Conservation (phyloP, 352 stramenopile genomes). For the Phytopythium aichiense region DNA sequence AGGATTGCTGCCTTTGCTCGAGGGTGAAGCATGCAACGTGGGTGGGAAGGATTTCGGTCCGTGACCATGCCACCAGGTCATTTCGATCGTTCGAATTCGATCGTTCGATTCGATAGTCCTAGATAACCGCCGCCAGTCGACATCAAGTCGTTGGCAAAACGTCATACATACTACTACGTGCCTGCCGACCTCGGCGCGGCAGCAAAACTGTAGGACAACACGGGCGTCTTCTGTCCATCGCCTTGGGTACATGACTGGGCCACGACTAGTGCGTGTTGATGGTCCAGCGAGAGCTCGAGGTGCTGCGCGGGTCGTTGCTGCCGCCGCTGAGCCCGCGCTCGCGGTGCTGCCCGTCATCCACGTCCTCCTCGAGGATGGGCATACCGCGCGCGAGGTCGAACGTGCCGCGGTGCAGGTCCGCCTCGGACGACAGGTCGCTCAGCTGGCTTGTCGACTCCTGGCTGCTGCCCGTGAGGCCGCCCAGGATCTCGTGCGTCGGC, state of each 20-base stretch:
- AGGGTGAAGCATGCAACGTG: too few relatives aligned
- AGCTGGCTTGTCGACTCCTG: conserved; percentile 17
- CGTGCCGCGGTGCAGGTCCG: conserved; percentile 33
- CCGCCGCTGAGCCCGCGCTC: conserved; percentile 13
- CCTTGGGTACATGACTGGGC: not conserved
- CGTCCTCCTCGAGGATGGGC: conserved; percentile 66
- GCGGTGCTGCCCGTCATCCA: conserved; percentile 23
- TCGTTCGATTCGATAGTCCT: too few relatives aligned
- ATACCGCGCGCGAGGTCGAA: conserved; percentile 50
- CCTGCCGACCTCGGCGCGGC: not conserved
- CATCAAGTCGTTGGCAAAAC: too few relatives aligned
- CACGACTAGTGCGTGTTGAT: conserved; percentile 20
- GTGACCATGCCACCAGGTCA: too few relatives aligned
- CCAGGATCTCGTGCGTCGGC: conserved; percentile 23
- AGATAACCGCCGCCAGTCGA: too few relatives aligned
- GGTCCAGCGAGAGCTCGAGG: conserved; percentile 52
- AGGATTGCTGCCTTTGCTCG: too few relatives aligned
- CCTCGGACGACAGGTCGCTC: conserved; percentile 32
- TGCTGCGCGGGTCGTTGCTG: conserved; percentile 31
- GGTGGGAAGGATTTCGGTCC: too few relatives aligned
- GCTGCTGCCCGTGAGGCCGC: conserved; percentile 5
- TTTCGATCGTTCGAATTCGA: too few relatives aligned
- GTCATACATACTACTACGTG: not conserved
- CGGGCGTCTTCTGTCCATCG: not conserved
- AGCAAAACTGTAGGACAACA: not conserved